A percentile compares a stretch with the other conserved stretches of the same genome.
Evolutionary conservation across 768 basidiomycete genomes (phyloP).

Genomic region (Calocybe indica): DNA sequence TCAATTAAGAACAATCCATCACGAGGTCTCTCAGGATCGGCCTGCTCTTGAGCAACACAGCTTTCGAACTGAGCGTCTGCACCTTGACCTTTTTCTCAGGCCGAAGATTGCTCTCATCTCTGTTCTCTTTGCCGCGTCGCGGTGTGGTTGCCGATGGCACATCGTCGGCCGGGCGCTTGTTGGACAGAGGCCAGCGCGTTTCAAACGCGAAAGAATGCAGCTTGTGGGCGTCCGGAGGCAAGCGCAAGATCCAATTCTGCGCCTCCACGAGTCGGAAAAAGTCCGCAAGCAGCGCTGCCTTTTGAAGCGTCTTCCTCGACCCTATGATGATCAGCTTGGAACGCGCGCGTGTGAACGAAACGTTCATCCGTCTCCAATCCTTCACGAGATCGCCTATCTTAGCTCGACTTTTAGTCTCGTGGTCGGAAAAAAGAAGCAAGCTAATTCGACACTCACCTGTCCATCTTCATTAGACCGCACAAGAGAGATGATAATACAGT

Average conservation of each 20-base stretch:
- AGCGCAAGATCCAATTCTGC: slow-evolving; percentile 61
- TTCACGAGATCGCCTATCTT: slow-evolving; percentile 90
- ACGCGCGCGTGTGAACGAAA: slow-evolving; percentile 90
- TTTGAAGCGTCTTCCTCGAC: slow-evolving; percentile 69
- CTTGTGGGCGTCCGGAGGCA: slow-evolving; percentile 49
- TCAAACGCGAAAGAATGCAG: slow-evolving; percentile 32
- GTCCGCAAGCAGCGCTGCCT: slow-evolving; percentile 53
- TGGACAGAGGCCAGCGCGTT: slow-evolving; percentile 4
- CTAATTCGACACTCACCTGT: slow-evolving; percentile 43
- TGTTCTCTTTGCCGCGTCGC: slow-evolving; percentile 4
- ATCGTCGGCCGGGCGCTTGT: slow-evolving; percentile 22
- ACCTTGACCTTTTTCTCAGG: neutral
- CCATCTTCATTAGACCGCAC: slow-evolving; percentile 81
- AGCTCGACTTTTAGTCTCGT: slow-evolving; percentile 1
- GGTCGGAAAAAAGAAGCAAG: neutral
- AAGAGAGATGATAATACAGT: slow-evolving; percentile 89
- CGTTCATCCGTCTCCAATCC: slow-evolving; percentile 96
- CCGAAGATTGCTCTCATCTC: neutral
- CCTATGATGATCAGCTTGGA: slow-evolving; percentile 90
- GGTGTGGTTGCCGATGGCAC: slow-evolving; percentile 1
- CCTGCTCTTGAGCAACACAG: neutral
- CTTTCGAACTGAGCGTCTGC: neutral
- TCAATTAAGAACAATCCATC: too few species aligned
- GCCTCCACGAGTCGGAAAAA: slow-evolving; percentile 77
- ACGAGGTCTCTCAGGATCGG: neutral